Conservation (phyloP, 441 rosid genomes). For the Cnidoscolus chayamansa region DNA sequence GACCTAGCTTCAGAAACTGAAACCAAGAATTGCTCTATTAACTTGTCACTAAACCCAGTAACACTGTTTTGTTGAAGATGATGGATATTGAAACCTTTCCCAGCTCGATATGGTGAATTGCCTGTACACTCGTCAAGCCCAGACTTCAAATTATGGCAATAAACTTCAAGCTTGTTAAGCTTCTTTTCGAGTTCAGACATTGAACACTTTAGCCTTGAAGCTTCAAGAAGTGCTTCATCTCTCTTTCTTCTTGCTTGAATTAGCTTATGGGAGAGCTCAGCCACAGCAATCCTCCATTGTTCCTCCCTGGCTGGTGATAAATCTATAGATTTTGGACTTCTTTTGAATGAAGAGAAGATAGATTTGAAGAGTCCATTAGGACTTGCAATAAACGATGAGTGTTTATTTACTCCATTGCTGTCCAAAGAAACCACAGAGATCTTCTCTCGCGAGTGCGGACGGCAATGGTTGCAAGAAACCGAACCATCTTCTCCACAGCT, state of each 20-base stretch:
- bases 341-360: constrained; percentile 62
- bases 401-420: constrained; percentile 38
- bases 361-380: constrained; percentile 76
- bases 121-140: constrained; percentile 71
- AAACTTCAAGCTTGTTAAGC: constrained; percentile 81
- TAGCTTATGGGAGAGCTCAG: constrained; percentile 83
- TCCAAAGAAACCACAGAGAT: constrained; percentile 78
- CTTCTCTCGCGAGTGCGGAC: constrained; percentile 77
- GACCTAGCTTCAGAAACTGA: constrained; percentile 78
- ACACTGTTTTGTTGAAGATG: constrained; percentile 22
- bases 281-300: constrained; percentile 69
- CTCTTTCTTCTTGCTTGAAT: constrained; percentile 73
- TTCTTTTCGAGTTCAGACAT: constrained; percentile 93
- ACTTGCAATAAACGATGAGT: constrained; percentile 55
- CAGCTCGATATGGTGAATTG: constrained; percentile 31
- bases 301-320: constrained; percentile 48
- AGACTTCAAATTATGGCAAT: constrained; percentile 71
- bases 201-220: constrained; percentile 69
- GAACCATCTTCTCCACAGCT: constrained; percentile 31
- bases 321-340: constrained; percentile 49
- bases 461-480: constrained; percentile 82
- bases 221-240: constrained; percentile 80
- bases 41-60: constrained; percentile 40
- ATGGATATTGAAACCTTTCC: constrained; percentile 26
- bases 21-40: constrained; percentile 61